phyloP scores from a whole-genome alignment of 805 yeast genomes.

The Spathaspora girioi region DNA sequence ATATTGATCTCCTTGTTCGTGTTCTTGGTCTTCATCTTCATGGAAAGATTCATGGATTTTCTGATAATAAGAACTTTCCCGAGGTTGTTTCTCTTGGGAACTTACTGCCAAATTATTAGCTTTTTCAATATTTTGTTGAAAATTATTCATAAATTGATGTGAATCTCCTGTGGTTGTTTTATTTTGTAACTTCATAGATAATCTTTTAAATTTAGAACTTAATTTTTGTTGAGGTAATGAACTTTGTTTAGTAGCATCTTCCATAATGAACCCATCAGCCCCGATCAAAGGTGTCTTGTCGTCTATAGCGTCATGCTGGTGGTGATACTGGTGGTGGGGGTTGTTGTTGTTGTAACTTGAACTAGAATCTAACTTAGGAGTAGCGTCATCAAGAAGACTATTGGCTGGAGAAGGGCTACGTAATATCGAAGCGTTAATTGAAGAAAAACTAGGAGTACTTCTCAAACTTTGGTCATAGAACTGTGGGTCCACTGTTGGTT shows the following conservation, averaged over 20 bases:
- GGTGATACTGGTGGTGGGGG: too few species aligned
- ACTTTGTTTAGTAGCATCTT: background rate
- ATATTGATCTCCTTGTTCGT: background rate
- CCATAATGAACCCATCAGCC: conserved; percentile 6
- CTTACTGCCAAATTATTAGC: conserved; percentile 8
- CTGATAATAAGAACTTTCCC: conserved; percentile 18
- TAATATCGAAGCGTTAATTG: conserved; percentile 30
- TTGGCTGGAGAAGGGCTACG: conserved; percentile 12
- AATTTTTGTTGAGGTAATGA: conserved; percentile 30
- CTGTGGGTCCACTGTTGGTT: background rate
- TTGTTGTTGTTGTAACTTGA: conserved; percentile 2
- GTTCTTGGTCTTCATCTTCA: background rate
- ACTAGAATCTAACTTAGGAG: conserved; percentile 5
- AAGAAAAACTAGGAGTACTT: conserved; percentile 21
- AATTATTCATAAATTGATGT: conserved; percentile 32
- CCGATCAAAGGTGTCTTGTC: conserved; percentile 29
- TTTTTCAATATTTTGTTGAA: conserved; percentile 34
- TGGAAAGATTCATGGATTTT: conserved; percentile 22
- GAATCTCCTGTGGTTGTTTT: conserved; percentile 37
- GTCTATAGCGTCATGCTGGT: conserved; percentile 7
- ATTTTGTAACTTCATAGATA: conserved; percentile 34
- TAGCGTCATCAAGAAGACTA: conserved; percentile 24
- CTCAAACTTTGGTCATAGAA: background rate
- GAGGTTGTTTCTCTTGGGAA: background rate
- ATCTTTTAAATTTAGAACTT: conserved; percentile 32